Conservation (phyloP, 768 basidiomycete genomes). For the Collybiopsis confluens region DNA sequence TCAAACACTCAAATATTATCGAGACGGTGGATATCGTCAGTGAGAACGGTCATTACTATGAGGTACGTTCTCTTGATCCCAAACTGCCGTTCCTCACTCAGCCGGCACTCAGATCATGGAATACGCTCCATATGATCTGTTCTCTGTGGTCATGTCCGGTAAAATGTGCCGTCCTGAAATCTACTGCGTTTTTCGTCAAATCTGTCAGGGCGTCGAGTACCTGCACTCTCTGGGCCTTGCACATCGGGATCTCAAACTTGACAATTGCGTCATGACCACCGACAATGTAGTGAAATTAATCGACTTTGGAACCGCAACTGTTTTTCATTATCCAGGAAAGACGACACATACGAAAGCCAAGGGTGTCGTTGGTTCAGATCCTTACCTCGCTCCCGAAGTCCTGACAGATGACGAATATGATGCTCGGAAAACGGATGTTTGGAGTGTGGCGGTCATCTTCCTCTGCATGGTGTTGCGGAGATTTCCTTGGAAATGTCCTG, state of each 20-base stretch:
- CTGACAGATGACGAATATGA: slow-evolving; percentile 70
- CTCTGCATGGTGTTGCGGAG: slow-evolving; percentile 97
- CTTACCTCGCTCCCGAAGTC: slow-evolving; percentile 97
- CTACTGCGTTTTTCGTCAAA: slow-evolving; percentile 98
- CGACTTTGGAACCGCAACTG: slow-evolving; percentile 99
- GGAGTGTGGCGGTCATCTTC: slow-evolving; percentile 98
- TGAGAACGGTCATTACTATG: slow-evolving; percentile 97
- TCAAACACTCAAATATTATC: slow-evolving; percentile 96
- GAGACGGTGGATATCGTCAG: slow-evolving; percentile 97
- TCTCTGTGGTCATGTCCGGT: slow-evolving; percentile 98
- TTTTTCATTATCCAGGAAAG: slow-evolving; percentile 98
- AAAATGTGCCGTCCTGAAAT: slow-evolving; percentile 98
- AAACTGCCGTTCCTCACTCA: slow-evolving; percentile 8
- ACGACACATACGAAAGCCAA: slow-evolving; percentile 64
- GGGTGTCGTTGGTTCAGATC: slow-evolving; percentile 95
- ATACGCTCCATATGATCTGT: slow-evolving; percentile 97
- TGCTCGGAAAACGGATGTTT: slow-evolving; percentile 96
- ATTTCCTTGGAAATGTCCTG: slow-evolving; percentile 99
- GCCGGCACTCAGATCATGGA: slow-evolving; percentile 82
- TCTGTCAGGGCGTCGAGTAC: slow-evolving; percentile 96
- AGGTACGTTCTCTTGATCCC: slow-evolving; percentile 57
- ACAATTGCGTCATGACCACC: slow-evolving; percentile 99
- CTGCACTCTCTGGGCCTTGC: slow-evolving; percentile 97
- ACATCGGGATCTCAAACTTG: slow-evolving; percentile 97
- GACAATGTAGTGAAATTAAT: slow-evolving; percentile 96